Conservation (phyloP, 2,329 filamentous ascomycete species). For the Lachnellula hyalina region DNA sequence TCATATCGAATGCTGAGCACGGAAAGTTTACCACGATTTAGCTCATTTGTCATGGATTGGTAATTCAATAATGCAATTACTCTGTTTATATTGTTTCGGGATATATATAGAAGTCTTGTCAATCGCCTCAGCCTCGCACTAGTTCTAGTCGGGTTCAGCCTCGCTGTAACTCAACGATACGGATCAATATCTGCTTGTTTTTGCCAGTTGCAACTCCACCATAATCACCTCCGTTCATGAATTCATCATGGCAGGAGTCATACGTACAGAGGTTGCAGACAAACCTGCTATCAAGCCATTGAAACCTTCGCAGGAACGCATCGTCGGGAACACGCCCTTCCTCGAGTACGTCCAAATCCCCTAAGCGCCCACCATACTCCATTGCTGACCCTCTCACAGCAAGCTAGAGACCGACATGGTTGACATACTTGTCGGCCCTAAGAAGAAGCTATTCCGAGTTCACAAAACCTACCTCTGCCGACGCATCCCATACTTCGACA, state of each 20-base stretch:
- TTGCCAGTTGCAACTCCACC: not conserved
- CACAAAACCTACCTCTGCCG: slow-evolving; percentile 10
- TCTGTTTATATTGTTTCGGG: too few species aligned
- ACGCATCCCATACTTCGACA: slow-evolving; percentile 12
- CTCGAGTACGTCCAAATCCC: not conserved
- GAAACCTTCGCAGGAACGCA: not conserved
- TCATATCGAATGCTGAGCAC: too few species aligned
- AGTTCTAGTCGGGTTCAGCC: not conserved
- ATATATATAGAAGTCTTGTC: too few species aligned
- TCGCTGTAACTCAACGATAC: not conserved
- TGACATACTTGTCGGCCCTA: slow-evolving; percentile 11
- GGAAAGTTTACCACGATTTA: too few species aligned
- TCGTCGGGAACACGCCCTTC: not conserved
- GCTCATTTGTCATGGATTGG: too few species aligned
- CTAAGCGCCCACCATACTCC: not conserved
- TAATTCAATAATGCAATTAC: too few species aligned
- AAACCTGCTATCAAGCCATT: not conserved
- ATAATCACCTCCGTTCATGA: not conserved
- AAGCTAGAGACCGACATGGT: slow-evolving; percentile 9
- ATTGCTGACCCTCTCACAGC: not conserved
- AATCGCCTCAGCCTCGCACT: not conserved
- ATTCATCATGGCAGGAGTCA: not conserved
- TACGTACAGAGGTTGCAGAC: not conserved
- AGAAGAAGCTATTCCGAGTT: slow-evolving; percentile 1
- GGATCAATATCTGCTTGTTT: not conserved